Percentiles rank a stretch among this genome's conserved stretches.
phyloP scores from a whole-genome alignment of 139 green algal genomes.

The Picochlorum sp. region DNA sequence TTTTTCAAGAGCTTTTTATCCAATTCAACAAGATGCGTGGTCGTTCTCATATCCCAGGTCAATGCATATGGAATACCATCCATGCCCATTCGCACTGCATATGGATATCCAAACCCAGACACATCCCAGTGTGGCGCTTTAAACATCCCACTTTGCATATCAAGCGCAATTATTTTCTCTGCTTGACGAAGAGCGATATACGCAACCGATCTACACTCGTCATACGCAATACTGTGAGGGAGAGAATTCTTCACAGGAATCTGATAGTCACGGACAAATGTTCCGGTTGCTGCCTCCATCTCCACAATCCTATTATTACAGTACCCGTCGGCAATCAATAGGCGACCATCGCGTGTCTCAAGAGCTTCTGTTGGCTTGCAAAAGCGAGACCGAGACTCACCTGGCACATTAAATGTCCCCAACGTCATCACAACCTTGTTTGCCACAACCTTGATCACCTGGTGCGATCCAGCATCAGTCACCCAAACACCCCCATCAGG shows the following conservation, averaged over 20 bases:
- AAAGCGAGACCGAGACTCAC: slow-evolving; percentile 35
- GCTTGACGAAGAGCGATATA: slow-evolving; percentile 56
- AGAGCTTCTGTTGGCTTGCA: slow-evolving; percentile 81
- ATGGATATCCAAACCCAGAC: slow-evolving; percentile 36
- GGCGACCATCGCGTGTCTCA: slow-evolving; percentile 48
- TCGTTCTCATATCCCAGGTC: slow-evolving; percentile 34
- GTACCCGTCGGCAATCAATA: slow-evolving; percentile 75
- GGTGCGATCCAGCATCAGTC: slow-evolving; percentile 37
- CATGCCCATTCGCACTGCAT: slow-evolving; percentile 48
- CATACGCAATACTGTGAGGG: slow-evolving; percentile 56
- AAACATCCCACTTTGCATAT: slow-evolving; percentile 60
- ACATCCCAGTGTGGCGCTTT: slow-evolving; percentile 22
- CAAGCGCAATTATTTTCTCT: slow-evolving; percentile 33
- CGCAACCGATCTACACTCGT: slow-evolving; percentile 62
- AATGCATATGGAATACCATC: slow-evolving; percentile 61
- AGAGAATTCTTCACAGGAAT: slow-evolving; percentile 13
- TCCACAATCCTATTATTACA: slow-evolving; percentile 37
- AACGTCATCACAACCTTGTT: slow-evolving; percentile 49
- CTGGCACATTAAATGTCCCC: slow-evolving; percentile 39
- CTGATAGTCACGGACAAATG: slow-evolving; percentile 14
- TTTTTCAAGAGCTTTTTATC: not conserved
- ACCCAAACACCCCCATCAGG: slow-evolving; percentile 63
- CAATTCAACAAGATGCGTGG: not conserved
- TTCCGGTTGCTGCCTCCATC: slow-evolving; percentile 31
- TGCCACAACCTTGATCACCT: slow-evolving; percentile 53